Base-by-base conservation (phyloP, 805 yeast species). In the Cyberlindnera euphorbiiphila region DNA sequence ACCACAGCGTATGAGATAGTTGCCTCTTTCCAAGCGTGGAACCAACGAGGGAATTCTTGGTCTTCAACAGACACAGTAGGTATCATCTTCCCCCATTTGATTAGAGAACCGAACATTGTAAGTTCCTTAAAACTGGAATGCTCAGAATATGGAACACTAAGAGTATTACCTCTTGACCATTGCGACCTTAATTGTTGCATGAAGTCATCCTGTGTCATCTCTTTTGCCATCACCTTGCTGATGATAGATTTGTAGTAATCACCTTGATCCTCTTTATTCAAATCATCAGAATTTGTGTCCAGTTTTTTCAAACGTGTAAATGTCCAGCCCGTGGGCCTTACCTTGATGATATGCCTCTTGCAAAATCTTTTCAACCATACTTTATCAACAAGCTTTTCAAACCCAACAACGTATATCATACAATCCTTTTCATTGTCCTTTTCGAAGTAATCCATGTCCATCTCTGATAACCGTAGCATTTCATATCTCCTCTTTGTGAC, bases 321-420 rank as follows among this genome's bases (percentile, higher is more conserved):
- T 2, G 87, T 70, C 98, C 98, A 93, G 0, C 98, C 98, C 0
- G 97, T 88, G 0, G 98, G 97, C 34, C 76, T 67, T 24, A 85
- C 66, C 0, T 85, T 95, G n/a, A 84, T 67, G 28, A 86, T 69
- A 19, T 47, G 45, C 20, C 40, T 43, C 28, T 37, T 38, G 9
- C 41, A 32, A 19, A 40, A 47, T 28, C 42, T 51, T 62, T 65
- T 49, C 43, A 38, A 46, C 45, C 36, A 60, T 41, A 32, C 53
- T 45, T 34, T 34, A 29, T 70, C 57, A 38, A 68, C 60, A 22
- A 78, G 60, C 19, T 80, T 75, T 3, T 71, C 62, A 74, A 91
- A 72, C 2, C 89, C 74, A 0, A 85, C 82, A 21, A 91, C 60
- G 59, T 91, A 96, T 0, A 89, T 80, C 34, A 70, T 70, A 27